Conservation (phyloP, 2,329 filamentous ascomycete genomes). For the Dothideomycetes sp. region DNA sequence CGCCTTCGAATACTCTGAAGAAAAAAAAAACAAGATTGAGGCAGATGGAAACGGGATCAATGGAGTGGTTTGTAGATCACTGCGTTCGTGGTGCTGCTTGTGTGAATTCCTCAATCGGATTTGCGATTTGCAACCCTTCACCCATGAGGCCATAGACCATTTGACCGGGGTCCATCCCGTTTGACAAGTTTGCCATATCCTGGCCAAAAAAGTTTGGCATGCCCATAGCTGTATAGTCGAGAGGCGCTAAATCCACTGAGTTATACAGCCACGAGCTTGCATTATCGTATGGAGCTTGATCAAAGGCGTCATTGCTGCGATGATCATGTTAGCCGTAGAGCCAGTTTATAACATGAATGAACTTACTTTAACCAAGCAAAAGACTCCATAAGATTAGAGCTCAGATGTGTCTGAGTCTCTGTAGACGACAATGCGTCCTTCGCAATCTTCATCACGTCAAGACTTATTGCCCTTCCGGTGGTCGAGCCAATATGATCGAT, state of each 20-base stretch:
- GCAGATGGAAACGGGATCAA: too few species aligned
- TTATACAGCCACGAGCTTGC: slow-evolving; percentile 10
- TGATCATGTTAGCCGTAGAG: not conserved
- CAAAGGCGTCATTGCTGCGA: slow-evolving; percentile 3
- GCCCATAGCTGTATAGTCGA: slow-evolving; percentile 4
- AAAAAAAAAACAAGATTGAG: too few species aligned
- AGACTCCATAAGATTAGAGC: slow-evolving; percentile 2
- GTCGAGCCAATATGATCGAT: slow-evolving; percentile 13
- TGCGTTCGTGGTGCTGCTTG: not conserved
- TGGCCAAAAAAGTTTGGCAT: not conserved
- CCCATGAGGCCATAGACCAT: slow-evolving; percentile 1
- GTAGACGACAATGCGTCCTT: slow-evolving; percentile 10
- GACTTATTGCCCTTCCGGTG: slow-evolving; percentile 9
- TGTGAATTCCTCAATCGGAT: not conserved
- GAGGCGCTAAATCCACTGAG: slow-evolving; percentile 1
- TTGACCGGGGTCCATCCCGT: not conserved
- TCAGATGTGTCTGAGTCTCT: not conserved
- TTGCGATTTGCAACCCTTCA: slow-evolving; percentile 3
- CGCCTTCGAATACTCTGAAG: too few species aligned
- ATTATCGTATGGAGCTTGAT: slow-evolving; percentile 1
- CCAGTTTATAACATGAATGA: not conserved
- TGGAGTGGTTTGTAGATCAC: too few species aligned
- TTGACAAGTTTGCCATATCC: not conserved
- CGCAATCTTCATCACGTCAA: slow-evolving; percentile 14
- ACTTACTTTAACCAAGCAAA: slow-evolving; percentile 9